Evolutionary conservation across 176 grass and related monocot species (phyloP).

Genomic region (Dactylis glomerata): DNA sequence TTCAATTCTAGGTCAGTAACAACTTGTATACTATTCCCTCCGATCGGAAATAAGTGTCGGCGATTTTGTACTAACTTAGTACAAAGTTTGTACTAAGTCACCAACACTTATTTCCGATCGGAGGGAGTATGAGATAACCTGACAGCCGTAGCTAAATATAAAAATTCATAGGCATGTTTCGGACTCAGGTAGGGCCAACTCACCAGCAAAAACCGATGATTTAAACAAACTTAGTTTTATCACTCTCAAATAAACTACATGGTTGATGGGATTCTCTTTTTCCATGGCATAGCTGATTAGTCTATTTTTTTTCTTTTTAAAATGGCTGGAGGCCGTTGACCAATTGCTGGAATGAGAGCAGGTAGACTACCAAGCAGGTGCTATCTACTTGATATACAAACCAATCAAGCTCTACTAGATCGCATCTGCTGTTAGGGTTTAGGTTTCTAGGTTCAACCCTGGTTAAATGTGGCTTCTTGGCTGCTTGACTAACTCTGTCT

Average conservation of each 20-base stretch:
- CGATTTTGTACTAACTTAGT: too few species aligned
- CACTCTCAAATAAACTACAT: background rate
- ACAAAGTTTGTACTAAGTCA: too few species aligned
- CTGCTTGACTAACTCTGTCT: background rate
- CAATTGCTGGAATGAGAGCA: background rate
- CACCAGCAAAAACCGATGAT: background rate
- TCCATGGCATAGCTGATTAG: background rate
- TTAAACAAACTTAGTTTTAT: background rate
- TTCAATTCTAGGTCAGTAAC: background rate
- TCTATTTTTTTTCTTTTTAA: background rate
- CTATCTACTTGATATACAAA: background rate
- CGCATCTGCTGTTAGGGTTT: background rate
- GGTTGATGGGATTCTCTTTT: background rate
- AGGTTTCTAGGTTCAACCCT: background rate
- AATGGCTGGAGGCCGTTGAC: background rate
- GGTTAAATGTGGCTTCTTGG: background rate
- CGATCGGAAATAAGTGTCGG: too few species aligned
- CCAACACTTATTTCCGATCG: too few species aligned
- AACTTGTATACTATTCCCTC: background rate
- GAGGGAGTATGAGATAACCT: background rate
- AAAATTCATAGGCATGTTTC: background rate
- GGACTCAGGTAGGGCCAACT: background rate
- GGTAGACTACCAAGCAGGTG: background rate
- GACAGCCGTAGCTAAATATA: background rate
- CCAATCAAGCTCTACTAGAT: background rate